These are phyloP conservation scores for Fusarium tuaranense DNA, from an alignment of 2,329 filamentous ascomycete genomes.

Conservation along the genomic window DNA sequence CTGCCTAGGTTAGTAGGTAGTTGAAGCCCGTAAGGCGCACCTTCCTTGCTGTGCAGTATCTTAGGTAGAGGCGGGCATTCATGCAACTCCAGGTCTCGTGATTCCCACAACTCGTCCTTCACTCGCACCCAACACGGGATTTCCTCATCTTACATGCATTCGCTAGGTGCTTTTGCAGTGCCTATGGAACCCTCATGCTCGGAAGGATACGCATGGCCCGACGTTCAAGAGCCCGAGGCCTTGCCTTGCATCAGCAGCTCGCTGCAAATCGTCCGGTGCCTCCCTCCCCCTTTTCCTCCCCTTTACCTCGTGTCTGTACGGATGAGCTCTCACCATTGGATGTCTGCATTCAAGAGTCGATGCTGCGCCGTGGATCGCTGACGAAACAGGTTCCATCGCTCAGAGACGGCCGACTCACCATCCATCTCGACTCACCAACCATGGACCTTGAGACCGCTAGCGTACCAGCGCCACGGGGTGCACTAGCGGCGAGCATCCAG, in stretches of 20 bases:
- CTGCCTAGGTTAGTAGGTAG: neutral
- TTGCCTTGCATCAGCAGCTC: conserved; percentile 26
- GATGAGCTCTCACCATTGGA: conserved; percentile 29
- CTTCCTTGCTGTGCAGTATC: neutral
- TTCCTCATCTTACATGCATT: conserved; percentile 29
- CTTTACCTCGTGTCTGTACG: conserved; percentile 5
- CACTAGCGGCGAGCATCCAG: conserved; percentile 27
- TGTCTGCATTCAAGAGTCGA: conserved; percentile 22
- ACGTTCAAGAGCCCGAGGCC: conserved; percentile 14
- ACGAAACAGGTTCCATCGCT: conserved; percentile 40
- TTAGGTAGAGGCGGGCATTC: conserved; percentile 7
- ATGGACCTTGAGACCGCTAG: conserved; percentile 36
- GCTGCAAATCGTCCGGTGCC: conserved; percentile 20
- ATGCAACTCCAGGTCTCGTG: conserved; percentile 21
- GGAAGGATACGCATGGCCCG: neutral
- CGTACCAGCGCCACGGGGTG: conserved; percentile 42
- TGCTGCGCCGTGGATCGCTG: conserved; percentile 31
- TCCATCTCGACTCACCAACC: conserved; percentile 31
- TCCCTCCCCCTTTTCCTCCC: conserved; percentile 1
- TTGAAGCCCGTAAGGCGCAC: conserved; percentile 2
- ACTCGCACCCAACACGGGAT: conserved; percentile 4
- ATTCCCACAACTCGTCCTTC: neutral
- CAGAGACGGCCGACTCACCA: conserved; percentile 34
- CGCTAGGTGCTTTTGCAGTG: conserved; percentile 8
- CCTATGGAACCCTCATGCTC: neutral